Evolutionary conservation across 75 land plant species (phyloP).

Genomic region (Ceratopteris richardii): DNA sequence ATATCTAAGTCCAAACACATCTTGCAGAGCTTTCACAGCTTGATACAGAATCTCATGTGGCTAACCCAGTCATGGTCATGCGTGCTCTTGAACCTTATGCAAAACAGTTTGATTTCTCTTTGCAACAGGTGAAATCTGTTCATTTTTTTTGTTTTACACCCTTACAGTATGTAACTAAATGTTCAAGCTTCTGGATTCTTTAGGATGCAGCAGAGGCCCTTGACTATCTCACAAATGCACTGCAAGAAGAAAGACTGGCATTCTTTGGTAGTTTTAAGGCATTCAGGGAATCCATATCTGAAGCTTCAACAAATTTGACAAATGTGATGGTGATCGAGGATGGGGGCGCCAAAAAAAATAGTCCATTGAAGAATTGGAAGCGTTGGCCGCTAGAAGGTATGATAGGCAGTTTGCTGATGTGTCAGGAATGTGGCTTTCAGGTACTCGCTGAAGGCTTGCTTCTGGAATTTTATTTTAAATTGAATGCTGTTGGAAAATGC

Average conservation of each 20-base stretch:
- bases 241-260: slow-evolving; percentile 53
- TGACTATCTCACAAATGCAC: slow-evolving; percentile 54
- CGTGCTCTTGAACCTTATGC: slow-evolving; percentile 45
- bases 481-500: too few relatives aligned
- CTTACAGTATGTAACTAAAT: too few relatives aligned
- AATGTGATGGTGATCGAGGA: slow-evolving; percentile 11
- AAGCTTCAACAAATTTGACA: slow-evolving; percentile 10
- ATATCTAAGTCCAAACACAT: too few relatives aligned
- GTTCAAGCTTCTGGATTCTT: background rate
- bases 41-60: slow-evolving; percentile 20
- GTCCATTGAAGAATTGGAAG: slow-evolving; percentile 41
- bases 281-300: slow-evolving; percentile 24
- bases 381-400: slow-evolving; percentile 72
- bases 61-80: slow-evolving; percentile 64
- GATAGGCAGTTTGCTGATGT: slow-evolving; percentile 54
- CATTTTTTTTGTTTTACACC: background rate
- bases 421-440: slow-evolving; percentile 67
- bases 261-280: slow-evolving; percentile 24
- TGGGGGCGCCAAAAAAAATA: background rate
- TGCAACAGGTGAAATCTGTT: slow-evolving; percentile 50
- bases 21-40: slow-evolving; percentile 43
- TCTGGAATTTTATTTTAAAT: too few relatives aligned
- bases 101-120: slow-evolving; percentile 47
- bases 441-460: slow-evolving; percentile 19
- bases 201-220: slow-evolving; percentile 97